Evolutionary conservation across 2,329 filamentous ascomycete species (phyloP).

Genomic region (Stachybotrys echinatus): DNA sequence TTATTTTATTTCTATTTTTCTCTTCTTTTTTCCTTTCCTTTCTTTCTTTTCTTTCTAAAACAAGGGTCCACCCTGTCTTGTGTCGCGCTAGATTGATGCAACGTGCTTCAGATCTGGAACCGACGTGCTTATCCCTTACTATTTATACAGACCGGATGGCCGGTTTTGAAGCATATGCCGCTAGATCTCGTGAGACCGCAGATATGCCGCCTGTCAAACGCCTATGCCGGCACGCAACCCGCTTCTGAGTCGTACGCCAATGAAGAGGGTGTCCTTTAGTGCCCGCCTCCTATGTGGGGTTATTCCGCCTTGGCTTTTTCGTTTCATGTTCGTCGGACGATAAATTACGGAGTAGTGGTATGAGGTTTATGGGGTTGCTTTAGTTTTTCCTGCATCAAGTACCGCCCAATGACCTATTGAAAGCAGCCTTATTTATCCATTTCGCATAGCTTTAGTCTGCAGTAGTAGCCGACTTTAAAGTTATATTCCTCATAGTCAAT

Average conservation of each 20-base stretch:
- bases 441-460: neutral
- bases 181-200: too few relatives aligned
- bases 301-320: neutral
- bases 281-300: neutral
- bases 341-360: too few relatives aligned
- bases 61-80: neutral
- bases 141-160: neutral
- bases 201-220: too few relatives aligned
- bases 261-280: neutral
- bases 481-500: too few relatives aligned
- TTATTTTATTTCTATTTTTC: too few relatives aligned
- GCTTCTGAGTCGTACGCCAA: neutral
- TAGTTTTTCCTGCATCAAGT: neutral
- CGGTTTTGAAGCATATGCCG: too few relatives aligned
- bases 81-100: neutral
- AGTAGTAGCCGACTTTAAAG: neutral
- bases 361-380: too few relatives aligned
- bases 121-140: neutral
- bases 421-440: too few relatives aligned
- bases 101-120: neutral
- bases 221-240: too few relatives aligned
- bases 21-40: too few relatives aligned
- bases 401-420: neutral
- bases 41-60: neutral
- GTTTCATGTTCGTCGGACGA: slow-evolving; percentile 1